Evolutionary conservation across 2,329 filamentous ascomycete species (phyloP).

Genomic region (Clonostachys solani): DNA sequence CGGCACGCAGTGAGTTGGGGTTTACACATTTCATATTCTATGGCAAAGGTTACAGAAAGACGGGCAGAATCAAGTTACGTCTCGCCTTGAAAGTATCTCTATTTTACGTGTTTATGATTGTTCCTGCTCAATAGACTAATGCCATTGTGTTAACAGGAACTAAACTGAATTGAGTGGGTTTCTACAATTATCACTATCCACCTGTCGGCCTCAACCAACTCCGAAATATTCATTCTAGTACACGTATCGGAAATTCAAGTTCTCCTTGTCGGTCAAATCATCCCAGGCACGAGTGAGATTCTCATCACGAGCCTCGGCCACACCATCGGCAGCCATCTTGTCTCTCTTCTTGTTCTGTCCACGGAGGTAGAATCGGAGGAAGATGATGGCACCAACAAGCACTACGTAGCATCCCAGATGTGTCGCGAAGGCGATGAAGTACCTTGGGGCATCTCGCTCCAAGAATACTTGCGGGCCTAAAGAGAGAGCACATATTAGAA

Average conservation of each 20-base stretch:
- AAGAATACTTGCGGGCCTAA: constrained; percentile 57
- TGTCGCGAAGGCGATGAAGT: constrained; percentile 65
- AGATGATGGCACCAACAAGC: constrained; percentile 52
- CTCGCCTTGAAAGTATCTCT: too few relatives aligned
- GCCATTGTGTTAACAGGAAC: too few relatives aligned
- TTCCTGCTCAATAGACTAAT: too few relatives aligned
- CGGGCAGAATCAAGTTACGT: too few relatives aligned
- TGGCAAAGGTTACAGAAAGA: too few relatives aligned
- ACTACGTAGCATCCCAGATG: constrained; percentile 65
- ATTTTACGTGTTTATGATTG: too few relatives aligned
- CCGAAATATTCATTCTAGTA: constrained; percentile 19
- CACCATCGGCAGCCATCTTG: constrained; percentile 31
- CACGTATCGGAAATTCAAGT: constrained; percentile 55
- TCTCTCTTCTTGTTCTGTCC: constrained; percentile 57
- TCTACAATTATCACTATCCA: too few relatives aligned
- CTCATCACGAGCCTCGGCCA: constrained; percentile 28
- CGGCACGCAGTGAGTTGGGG: too few relatives aligned
- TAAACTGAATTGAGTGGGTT: too few relatives aligned
- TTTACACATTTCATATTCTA: too few relatives aligned
- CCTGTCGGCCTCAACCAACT: too few relatives aligned
- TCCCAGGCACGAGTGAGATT: constrained; percentile 49
- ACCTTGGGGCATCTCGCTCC: constrained; percentile 55
- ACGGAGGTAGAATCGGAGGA: constrained; percentile 53
- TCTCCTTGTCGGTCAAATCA: constrained; percentile 59
- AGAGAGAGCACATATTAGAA: constrained; percentile 21